Evolutionary conservation across 1,284 basidiomycete species (phyloP).

Genomic region (Tylopilus orsonianus): DNA sequence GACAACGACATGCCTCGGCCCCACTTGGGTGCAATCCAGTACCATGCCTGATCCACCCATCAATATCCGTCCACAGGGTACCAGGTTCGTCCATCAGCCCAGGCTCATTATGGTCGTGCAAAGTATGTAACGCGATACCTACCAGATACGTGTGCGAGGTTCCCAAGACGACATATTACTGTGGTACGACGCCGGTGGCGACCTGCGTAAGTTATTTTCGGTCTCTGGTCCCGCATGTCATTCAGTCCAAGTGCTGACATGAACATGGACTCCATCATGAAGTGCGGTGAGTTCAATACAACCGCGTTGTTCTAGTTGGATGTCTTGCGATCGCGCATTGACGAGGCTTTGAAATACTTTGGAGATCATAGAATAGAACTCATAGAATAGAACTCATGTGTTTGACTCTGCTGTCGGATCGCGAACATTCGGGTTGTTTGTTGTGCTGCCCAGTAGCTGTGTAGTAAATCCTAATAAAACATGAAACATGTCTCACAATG

Average conservation of each 20-base stretch:
- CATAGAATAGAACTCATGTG: slow-evolving; percentile 1
- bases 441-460: too few species aligned
- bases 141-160: slow-evolving; percentile 19
- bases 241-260: slow-evolving; percentile 3
- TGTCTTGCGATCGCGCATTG: too few species aligned
- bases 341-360: neutral
- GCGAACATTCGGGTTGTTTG: neutral
- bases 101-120: neutral
- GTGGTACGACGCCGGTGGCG: slow-evolving; percentile 10
- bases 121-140: neutral
- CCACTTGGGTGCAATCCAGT: slow-evolving; percentile 20
- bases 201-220: slow-evolving; percentile 20
- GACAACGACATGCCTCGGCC: slow-evolving; percentile 8
- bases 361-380: slow-evolving; percentile 5
- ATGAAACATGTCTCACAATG: too few species aligned
- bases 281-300: slow-evolving; percentile 16
- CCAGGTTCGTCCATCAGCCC: slow-evolving; percentile 10
- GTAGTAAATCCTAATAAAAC: too few species aligned
- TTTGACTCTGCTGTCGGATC: neutral
- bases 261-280: too few species aligned
- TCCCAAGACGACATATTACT: slow-evolving; percentile 15
- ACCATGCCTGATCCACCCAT: slow-evolving; percentile 15
- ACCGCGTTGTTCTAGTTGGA: neutral
- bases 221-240: neutral
- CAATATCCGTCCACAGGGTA: slow-evolving; percentile 9